Evolutionary conservation across 495 filamentous ascomycete genomes (phyloP).

Genomic region (Corynascus novoguineensis): DNA sequence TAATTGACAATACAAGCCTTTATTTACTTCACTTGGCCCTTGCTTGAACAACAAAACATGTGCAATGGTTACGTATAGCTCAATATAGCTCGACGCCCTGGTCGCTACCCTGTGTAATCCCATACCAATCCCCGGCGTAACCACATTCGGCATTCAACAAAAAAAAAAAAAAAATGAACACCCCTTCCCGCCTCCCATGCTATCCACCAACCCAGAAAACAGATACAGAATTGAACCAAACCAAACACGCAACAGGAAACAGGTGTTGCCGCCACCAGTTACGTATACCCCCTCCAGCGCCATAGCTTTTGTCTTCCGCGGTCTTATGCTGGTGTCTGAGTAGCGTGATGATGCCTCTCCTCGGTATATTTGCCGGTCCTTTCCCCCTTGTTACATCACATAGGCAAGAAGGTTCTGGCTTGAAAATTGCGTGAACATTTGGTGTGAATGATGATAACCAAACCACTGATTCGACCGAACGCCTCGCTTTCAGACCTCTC

Average conservation of each 20-base stretch:
- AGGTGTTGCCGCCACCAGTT: neutral
- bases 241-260: neutral
- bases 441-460: too few relatives aligned
- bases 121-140: neutral
- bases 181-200: neutral
- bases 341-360: neutral
- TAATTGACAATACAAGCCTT: neutral
- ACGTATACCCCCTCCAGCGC: neutral
- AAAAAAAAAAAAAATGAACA: neutral
- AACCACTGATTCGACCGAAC: neutral
- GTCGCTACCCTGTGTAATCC: neutral
- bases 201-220: neutral
- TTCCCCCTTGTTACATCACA: too few relatives aligned
- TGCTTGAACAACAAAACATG: neutral
- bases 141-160: neutral
- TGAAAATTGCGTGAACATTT: too few relatives aligned
- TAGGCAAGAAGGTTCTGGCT: too few relatives aligned
- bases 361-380: neutral
- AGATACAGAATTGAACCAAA: neutral
- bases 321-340: neutral
- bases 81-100: neutral
- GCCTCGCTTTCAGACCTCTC: neutral
- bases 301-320: conserved; percentile 4
- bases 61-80: neutral
- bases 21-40: neutral